Percentiles rank a stretch among this genome's conserved stretches.
These are phyloP conservation scores for Rhodotorula babjevae DNA, from an alignment of 768 basidiomycete genomes.

Conservation along the genomic window DNA sequence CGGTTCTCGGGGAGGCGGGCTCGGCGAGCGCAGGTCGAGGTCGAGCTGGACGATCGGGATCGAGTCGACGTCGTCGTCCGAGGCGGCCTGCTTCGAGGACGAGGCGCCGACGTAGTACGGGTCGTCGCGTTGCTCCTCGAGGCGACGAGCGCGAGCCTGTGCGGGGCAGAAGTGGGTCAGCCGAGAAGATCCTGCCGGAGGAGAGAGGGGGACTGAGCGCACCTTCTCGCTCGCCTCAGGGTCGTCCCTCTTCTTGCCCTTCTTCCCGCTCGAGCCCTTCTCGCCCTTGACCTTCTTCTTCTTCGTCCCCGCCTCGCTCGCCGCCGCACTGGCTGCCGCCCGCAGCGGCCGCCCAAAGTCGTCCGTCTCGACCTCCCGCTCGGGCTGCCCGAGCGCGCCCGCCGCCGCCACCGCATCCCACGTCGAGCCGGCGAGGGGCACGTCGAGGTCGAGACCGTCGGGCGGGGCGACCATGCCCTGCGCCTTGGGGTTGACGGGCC, in stretches of 20 bases:
- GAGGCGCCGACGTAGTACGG: conserved; percentile 73
- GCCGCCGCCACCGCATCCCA: neutral
- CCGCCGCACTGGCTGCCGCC: conserved; percentile 47
- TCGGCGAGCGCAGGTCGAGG: conserved; percentile 45
- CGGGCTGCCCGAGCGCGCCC: conserved; percentile 17
- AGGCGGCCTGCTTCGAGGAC: conserved; percentile 49
- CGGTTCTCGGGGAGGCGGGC: conserved; percentile 47
- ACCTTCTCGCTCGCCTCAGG: conserved; percentile 42
- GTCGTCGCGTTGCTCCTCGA: conserved; percentile 73
- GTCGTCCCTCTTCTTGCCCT: conserved; percentile 51
- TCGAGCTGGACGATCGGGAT: conserved; percentile 87
- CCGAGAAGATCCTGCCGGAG: too few species aligned
- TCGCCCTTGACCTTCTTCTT: conserved; percentile 45
- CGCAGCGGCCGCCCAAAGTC: conserved; percentile 31
- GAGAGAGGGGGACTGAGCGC: neutral
- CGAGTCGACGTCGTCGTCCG: conserved; percentile 67
- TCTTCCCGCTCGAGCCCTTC: conserved; percentile 48
- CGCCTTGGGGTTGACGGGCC: conserved; percentile 72
- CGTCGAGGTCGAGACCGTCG: conserved; percentile 76
- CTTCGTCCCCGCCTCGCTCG: conserved; percentile 39
- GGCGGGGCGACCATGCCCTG: conserved; percentile 78
- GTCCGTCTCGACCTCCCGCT: conserved; percentile 38
- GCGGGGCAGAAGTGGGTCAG: neutral
- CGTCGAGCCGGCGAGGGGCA: conserved; percentile 41
- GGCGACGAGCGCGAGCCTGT: conserved; percentile 69